These are phyloP conservation scores for Harrya chromipes DNA, from an alignment of 768 basidiomycete genomes.

Conservation along the genomic window DNA sequence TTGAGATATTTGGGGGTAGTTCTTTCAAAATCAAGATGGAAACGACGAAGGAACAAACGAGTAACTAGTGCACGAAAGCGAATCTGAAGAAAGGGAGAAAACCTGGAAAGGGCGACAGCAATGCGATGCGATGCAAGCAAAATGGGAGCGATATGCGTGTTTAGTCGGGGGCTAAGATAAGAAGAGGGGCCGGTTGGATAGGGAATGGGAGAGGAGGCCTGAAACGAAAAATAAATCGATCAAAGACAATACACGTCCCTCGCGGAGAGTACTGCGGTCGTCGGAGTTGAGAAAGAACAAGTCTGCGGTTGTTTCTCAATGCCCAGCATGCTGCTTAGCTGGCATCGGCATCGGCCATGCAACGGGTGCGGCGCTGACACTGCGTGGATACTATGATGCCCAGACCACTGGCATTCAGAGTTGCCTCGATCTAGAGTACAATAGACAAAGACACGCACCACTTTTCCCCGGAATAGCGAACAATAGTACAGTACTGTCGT, in stretches of 20 bases:
- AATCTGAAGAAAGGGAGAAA: constrained; percentile 16
- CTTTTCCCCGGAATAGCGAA: constrained; percentile 24
- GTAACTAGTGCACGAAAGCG: constrained; percentile 32
- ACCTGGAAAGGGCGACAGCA: constrained; percentile 28
- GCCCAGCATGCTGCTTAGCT: too few species aligned
- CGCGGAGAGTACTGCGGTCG: constrained; percentile 31
- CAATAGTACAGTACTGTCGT: constrained; percentile 26
- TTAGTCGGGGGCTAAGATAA: constrained; percentile 34
- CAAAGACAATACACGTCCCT: constrained; percentile 24
- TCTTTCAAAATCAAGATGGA: constrained; percentile 27
- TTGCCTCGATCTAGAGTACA: constrained; percentile 24
- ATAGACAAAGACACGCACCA: constrained; percentile 22
- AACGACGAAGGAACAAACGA: constrained; percentile 23
- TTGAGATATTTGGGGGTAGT: not conserved
- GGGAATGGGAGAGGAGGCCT: constrained; percentile 13
- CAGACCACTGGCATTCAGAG: too few species aligned
- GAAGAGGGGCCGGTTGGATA: constrained; percentile 11
- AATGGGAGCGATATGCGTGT: constrained; percentile 24
- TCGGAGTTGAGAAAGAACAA: constrained; percentile 32
- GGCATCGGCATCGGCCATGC: too few species aligned
- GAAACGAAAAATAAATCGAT: constrained; percentile 28
- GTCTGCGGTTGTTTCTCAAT: too few species aligned
- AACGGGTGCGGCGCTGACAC: too few species aligned
- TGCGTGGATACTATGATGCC: too few species aligned
- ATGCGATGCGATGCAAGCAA: constrained; percentile 34